Base-by-base conservation (phyloP, 768 basidiomycete genomes). In the Hericium erinaceus region DNA sequence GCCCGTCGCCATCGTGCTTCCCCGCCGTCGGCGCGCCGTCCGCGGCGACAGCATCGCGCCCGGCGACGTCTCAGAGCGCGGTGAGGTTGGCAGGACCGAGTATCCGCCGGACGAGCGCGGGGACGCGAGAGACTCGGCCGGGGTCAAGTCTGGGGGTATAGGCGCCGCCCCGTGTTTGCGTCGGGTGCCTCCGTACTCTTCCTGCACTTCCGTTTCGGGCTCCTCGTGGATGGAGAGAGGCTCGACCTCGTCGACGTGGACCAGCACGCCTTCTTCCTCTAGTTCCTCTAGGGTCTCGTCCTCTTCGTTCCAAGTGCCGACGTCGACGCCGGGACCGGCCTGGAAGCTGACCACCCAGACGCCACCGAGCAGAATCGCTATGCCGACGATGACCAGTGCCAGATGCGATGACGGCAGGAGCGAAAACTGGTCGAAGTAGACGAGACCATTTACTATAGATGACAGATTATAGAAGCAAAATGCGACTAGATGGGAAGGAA, bases 401-500 rank as follows among this genome's bases (percentile, higher is more conserved):
- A 93, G 79, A 67, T 93, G 81, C n/a, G 81, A 63, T 0, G 78
- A 74, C 1, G 83, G 73, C 39, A 98, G 84, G 22, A 83, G 75
- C 16, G 81, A 77, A 65, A 92, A 81, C 66, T 98, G 92, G 68
- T 94, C 77, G 68, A 90, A 97, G 70, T 94, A 97, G 48, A 95
- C 81, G 55, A 95, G 77, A 4, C 89, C 89, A 62, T 93, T 94
- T 57, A 93, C 77, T 68, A 98, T 95, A 22, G 89, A 91, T 2
- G 91, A 92, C 13, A 95, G 69, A 68, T 95, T 98, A 73, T 95
- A 98, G 70, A 93, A 92, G 70, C 92, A 95, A 72, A 95, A 98
- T 5, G 93, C 92, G 67, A 92, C 85, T 83, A 64, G 24, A n/a
- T 69, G 41, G 41, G 22, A 55, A 39, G 13, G 62, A 24, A 10